Evolutionary conservation across 441 rosid genomes (phyloP).

Genomic region (Capsella rubella): DNA sequence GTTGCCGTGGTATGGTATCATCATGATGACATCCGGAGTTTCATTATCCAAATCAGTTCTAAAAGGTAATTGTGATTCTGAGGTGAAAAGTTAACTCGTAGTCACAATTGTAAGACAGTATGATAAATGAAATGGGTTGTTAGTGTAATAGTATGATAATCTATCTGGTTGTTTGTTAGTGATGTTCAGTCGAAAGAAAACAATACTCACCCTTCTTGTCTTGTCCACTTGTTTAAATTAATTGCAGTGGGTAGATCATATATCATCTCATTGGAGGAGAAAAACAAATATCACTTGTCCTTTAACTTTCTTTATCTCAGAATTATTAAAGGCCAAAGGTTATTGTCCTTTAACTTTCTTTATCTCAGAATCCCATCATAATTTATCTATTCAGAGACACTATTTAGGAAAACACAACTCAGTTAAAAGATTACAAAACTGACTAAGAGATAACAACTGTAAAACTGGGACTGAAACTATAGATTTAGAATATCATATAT

Average conservation of each 20-base stretch:
- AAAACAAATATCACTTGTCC: slow-evolving; percentile 15
- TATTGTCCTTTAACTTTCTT: slow-evolving; percentile 10
- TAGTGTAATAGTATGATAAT: slow-evolving; percentile 15
- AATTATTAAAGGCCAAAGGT: slow-evolving; percentile 22
- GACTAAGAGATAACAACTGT: too few relatives aligned
- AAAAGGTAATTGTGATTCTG: slow-evolving; percentile 12
- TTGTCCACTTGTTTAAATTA: slow-evolving; percentile 10
- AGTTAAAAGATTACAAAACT: too few relatives aligned
- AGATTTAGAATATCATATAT: too few relatives aligned
- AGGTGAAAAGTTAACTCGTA: neutral
- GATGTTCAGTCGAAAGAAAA: slow-evolving; percentile 24
- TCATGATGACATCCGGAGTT: neutral
- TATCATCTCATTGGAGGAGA: slow-evolving; percentile 1
- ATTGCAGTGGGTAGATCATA: slow-evolving; percentile 36
- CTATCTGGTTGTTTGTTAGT: slow-evolving; percentile 30
- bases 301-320: slow-evolving; percentile 4
- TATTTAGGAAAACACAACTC: neutral
- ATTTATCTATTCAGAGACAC: neutral
- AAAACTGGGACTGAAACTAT: too few relatives aligned
- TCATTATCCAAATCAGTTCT: neutral
- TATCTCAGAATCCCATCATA: neutral
- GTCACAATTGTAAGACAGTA: neutral
- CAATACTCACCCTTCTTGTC: slow-evolving; percentile 11
- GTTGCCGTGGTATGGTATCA: too few relatives aligned
- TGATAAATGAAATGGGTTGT: neutral